Conservation (phyloP, 768 basidiomycete species). For the Floccularia luteovirens region DNA sequence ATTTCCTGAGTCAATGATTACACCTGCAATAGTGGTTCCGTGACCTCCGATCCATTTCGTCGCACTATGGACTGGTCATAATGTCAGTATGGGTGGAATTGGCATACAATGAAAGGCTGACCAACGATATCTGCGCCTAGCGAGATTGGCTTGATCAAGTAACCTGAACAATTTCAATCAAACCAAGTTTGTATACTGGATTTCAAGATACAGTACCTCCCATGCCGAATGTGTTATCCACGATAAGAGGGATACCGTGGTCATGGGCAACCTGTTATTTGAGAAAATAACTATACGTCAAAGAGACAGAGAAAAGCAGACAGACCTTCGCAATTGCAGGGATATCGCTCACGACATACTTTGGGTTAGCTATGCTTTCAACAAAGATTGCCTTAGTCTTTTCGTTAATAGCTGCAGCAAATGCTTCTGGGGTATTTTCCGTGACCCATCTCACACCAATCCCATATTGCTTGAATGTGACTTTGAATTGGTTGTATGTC, state of each 20-base stretch:
- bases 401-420: constrained; percentile 63
- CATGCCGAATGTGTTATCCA: constrained; percentile 76
- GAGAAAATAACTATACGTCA: neutral
- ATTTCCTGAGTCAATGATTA: constrained; percentile 64
- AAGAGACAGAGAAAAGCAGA: neutral
- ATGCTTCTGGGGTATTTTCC: constrained; percentile 45
- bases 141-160: constrained; percentile 62
- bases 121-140: constrained; percentile 73
- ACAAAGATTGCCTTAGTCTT: constrained; percentile 73
- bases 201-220: no score
- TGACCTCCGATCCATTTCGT: constrained; percentile 86
- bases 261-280: constrained; percentile 55
- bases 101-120: neutral
- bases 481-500: constrained; percentile 74
- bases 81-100: no score
- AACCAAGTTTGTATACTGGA: no score
- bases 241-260: constrained; percentile 67
- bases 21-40: constrained; percentile 73
- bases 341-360: constrained; percentile 59
- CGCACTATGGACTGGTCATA: constrained; percentile 52
- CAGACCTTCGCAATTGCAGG: constrained; percentile 59
- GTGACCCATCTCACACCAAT: constrained; percentile 60
- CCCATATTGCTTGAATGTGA: constrained; percentile 59
- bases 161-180: no score
- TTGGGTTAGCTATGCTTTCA: constrained; percentile 78